Percentiles rank a stretch among this genome's conserved stretches.
phyloP scores from a whole-genome alignment of 495 filamentous ascomycete species.

The Penicillium desertorum region DNA sequence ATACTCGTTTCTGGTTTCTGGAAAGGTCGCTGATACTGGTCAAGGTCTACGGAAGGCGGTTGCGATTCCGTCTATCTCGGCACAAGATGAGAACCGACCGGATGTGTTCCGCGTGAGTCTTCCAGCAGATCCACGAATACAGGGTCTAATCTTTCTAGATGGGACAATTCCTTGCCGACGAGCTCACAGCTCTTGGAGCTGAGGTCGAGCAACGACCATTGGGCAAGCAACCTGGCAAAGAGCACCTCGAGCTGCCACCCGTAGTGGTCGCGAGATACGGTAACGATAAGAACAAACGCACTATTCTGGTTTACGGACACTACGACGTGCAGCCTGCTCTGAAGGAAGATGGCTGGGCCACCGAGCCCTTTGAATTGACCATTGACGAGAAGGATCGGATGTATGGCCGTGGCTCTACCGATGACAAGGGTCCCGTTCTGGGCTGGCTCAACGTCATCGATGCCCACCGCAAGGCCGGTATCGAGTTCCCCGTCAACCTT shows the following conservation, averaged over 20 bases:
- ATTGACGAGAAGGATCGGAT: conserved; percentile 88
- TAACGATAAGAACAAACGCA: conserved; percentile 84
- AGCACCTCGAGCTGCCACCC: conserved; percentile 87
- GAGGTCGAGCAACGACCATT: conserved; percentile 78
- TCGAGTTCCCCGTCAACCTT: conserved; percentile 95
- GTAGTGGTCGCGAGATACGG: conserved; percentile 91
- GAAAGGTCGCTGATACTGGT: conserved; percentile 10
- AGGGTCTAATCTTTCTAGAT: conserved; percentile 55
- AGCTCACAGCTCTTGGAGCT: conserved; percentile 82
- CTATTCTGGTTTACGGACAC: conserved; percentile 95
- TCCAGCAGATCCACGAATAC: neutral
- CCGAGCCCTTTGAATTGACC: conserved; percentile 89
- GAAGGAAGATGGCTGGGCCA: conserved; percentile 93
- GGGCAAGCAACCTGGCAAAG: conserved; percentile 86
- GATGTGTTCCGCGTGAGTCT: conserved; percentile 73
- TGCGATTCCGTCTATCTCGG: conserved; percentile 92
- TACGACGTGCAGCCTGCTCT: conserved; percentile 98
- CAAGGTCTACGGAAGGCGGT: conserved; percentile 80
- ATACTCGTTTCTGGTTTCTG: neutral
- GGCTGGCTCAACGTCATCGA: conserved; percentile 99
- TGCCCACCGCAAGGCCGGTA: conserved; percentile 88
- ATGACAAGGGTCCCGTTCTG: conserved; percentile 97
- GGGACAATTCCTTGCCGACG: conserved; percentile 83
- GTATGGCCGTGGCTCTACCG: conserved; percentile 93
- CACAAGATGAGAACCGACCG: conserved; percentile 79